Conservation (phyloP, 1,284 basidiomycete genomes). For the Cryptococcus sp. region DNA sequence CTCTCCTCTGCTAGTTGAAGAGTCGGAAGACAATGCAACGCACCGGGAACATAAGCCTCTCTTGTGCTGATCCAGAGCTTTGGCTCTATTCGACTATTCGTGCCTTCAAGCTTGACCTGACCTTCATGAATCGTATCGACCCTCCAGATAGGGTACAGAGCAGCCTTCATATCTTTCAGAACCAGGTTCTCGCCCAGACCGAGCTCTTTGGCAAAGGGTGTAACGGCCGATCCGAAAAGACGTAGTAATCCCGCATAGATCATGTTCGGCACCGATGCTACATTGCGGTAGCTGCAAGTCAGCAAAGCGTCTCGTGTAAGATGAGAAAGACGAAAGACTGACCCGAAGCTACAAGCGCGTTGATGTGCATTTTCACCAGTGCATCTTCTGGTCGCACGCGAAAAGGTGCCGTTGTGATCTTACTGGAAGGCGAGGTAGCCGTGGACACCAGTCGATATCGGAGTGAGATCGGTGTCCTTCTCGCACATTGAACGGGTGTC, state of each 20-base stretch:
- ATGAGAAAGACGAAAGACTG: constrained; percentile 1
- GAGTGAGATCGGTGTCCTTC: no score
- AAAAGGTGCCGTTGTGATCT: constrained; percentile 38
- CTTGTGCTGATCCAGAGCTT: constrained; percentile 28
- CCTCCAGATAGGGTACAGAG: constrained; percentile 46
- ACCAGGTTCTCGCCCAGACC: constrained; percentile 31
- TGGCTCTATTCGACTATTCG: constrained; percentile 8
- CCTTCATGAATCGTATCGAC: constrained; percentile 40
- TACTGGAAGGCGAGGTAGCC: constrained; percentile 25
- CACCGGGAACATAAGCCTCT: constrained; percentile 45
- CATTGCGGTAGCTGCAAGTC: background rate
- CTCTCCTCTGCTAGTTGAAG: background rate
- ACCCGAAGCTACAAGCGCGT: constrained; percentile 30
- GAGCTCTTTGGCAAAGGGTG: constrained; percentile 31
- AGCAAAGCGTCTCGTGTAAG: background rate
- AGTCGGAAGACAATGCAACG: background rate
- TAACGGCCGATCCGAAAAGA: constrained; percentile 30
- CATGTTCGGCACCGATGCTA: constrained; percentile 29
- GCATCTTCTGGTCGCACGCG: constrained; percentile 25
- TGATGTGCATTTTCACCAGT: constrained; percentile 21
- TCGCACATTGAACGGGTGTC: no score
- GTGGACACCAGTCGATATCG: constrained; percentile 2
- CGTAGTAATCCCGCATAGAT: constrained; percentile 35
- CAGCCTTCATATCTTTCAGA: constrained; percentile 39
- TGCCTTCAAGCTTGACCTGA: constrained; percentile 4